Evolutionary conservation across 139 green algal species (phyloP), one percentile per base, ranked within the genome.

Genomic region (Asterochloris sp.): DNA sequence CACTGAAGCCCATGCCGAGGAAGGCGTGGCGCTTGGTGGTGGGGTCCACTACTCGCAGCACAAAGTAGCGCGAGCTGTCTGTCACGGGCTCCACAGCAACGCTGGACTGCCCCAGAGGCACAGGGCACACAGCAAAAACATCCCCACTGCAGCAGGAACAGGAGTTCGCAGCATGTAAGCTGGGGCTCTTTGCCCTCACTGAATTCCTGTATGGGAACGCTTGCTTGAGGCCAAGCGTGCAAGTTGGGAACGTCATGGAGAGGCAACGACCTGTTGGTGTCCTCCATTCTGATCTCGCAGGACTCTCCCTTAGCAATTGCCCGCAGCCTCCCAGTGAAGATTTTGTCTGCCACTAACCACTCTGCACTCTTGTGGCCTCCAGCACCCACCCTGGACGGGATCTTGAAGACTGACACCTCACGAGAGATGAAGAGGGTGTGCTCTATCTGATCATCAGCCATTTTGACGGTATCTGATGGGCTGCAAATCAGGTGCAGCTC

Each of bases 41-140:
- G 1, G 88, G 75, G 82, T 97, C 93, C 74, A 92, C 92, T 24
- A 97, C 86, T 1, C 92, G 88, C 74, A 97, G 80, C 27, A 96
- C 94, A 88, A 94, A 97, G 87, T 96, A 92, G 27, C 92, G 82
- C 63, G 73, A 87, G 54, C 82, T 91, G 83, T 97, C 94, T 16
- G 81, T 28, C 4, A 88, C 90, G 16, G 87, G 76, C 85, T 96
- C 93, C 69, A 97, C 90, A 0, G 81, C 87, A 23, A 89, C 76
- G n/a, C 80, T 69, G 15, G 85, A 82, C 68, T 90, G 88, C 19
- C 90, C 93, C 15, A 83, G 82, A 6, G 86, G 87, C 10, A 96
- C 82, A 0, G 92, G 93, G 78, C 90, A 95, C 67, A 89, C 73
- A 0, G 88, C 92, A 87, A 96, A 97, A 12, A 96, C 82, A n/a